Conservation (phyloP, 148 eudicot genomes). For the Rhododendron henanense region DNA sequence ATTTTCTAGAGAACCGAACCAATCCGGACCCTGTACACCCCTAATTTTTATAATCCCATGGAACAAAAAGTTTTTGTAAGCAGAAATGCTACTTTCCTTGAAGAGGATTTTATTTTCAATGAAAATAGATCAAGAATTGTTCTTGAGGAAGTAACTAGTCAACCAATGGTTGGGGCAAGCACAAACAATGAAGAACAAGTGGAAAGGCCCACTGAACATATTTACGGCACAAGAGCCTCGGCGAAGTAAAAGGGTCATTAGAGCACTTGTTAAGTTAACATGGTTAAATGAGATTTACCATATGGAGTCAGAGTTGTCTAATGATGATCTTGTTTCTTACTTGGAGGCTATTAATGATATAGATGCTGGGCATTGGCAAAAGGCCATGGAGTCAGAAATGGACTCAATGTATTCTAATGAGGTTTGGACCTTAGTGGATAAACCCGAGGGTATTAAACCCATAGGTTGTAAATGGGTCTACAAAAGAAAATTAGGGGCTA, state of each 20-base stretch:
- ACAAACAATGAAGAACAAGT: not conserved
- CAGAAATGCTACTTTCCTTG: not conserved
- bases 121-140: not conserved
- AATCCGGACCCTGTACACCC: too few relatives aligned
- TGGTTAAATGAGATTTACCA: not conserved
- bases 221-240: not conserved
- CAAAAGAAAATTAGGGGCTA: not conserved
- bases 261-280: not conserved
- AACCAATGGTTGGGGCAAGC: not conserved
- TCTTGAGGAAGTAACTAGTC: not conserved
- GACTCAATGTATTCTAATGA: not conserved
- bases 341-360: not conserved
- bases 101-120: not conserved
- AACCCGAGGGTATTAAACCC: not conserved
- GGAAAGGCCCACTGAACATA: not conserved
- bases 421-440: not conserved
- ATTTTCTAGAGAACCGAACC: too few relatives aligned
- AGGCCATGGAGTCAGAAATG: not conserved
- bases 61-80: not conserved
- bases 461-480: not conserved
- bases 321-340: not conserved
- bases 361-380: not conserved
- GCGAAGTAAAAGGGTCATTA: not conserved
- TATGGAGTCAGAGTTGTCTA: not conserved
- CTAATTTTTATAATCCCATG: not conserved